Conservation (phyloP, 306 rosid species). For the Lotus japonicus region DNA sequence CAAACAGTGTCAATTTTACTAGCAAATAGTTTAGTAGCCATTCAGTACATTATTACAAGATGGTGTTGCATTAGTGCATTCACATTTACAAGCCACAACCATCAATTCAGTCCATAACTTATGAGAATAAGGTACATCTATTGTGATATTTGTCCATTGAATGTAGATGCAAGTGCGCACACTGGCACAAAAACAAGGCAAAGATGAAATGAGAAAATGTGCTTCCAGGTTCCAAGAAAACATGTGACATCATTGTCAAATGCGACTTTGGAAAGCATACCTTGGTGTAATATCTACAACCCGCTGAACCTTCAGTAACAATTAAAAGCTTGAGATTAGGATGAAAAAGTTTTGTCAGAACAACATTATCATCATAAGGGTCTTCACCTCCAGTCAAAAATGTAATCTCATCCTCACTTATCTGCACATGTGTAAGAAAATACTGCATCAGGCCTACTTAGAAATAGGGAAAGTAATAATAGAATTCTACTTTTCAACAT, state of each 20-base stretch:
- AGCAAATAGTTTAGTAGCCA: not conserved
- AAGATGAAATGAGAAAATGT: not conserved
- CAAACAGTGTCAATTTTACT: not conserved
- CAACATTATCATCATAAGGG: slow-evolving; percentile 62
- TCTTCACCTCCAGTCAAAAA: slow-evolving; percentile 72
- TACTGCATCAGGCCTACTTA: not conserved
- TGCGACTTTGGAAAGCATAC: slow-evolving; percentile 29
- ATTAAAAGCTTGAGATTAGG: slow-evolving; percentile 64
- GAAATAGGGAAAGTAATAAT: not conserved
- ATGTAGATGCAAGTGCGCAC: not conserved
- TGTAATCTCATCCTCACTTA: slow-evolving; percentile 73
- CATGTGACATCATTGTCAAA: not conserved
- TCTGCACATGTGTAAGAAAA: slow-evolving; percentile 38
- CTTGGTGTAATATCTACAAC: slow-evolving; percentile 79
- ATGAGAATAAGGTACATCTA: not conserved
- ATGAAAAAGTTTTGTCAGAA: slow-evolving; percentile 63
- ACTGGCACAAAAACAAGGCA: not conserved
- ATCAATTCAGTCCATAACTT: not conserved
- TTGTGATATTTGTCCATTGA: not conserved
- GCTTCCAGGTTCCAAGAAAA: not conserved
- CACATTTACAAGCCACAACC: not conserved
- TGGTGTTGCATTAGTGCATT: not conserved
- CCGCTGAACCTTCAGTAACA: slow-evolving; percentile 69
- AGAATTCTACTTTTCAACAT: not conserved
- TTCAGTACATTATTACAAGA: not conserved